Evolutionary conservation across 2,329 filamentous ascomycete genomes (phyloP).

Genomic region (Botrytis squamosa): DNA sequence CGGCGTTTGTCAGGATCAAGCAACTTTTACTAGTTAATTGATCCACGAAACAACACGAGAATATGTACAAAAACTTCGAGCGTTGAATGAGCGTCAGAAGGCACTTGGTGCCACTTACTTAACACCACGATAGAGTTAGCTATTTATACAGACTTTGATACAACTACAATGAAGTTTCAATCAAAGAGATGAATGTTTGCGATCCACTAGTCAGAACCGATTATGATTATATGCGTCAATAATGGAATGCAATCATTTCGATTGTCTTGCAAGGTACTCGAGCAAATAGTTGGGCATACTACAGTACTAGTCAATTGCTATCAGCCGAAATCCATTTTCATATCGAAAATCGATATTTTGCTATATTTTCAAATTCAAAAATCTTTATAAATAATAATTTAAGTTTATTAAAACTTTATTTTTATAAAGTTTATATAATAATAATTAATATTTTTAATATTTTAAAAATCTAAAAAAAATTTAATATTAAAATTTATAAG

Average conservation of each 20-base stretch:
- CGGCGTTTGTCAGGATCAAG: slow-evolving; percentile 10
- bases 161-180: background rate
- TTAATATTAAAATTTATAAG: no score
- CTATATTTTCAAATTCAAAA: no score
- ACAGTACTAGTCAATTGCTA: no score
- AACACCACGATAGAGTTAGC: slow-evolving; percentile 6
- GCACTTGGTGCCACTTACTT: background rate
- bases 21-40: background rate
- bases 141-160: slow-evolving; percentile 1
- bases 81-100: background rate
- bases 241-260: background rate
- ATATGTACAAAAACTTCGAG: slow-evolving; percentile 9
- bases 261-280: background rate
- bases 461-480: no score
- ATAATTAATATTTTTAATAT: no score
- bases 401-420: no score
- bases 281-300: background rate
- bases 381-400: no score
- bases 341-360: no score
- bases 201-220: background rate
- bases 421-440: no score
- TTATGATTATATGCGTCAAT: background rate
- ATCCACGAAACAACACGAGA: slow-evolving; percentile 13
- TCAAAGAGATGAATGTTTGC: background rate
- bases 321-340: no score